These are phyloP conservation scores for Mucor racemosus DNA, from an alignment of 371 early-diverging fungal species.

Conservation along the genomic window DNA sequence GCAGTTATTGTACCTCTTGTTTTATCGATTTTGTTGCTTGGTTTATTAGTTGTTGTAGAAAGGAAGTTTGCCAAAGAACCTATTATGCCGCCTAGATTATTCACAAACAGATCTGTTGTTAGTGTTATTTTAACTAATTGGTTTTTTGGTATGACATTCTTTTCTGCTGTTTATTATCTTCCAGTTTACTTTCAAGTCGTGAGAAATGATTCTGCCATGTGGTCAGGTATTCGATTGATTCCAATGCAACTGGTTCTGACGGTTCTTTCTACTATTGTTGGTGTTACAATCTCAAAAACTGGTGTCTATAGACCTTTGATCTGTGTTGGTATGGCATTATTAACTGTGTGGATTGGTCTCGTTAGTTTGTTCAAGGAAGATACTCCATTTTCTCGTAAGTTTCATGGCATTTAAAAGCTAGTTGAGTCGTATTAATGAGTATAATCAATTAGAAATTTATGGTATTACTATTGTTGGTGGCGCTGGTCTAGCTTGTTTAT, in stretches of 20 bases:
- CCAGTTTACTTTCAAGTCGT: conserved; percentile 86
- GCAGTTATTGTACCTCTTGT: conserved; percentile 65
- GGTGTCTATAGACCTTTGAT: conserved; percentile 57
- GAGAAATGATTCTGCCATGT: conserved; percentile 52
- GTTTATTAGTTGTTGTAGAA: conserved; percentile 52
- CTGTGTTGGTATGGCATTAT: conserved; percentile 43
- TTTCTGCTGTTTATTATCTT: conserved; percentile 57
- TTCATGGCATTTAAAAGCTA: too few relatives aligned
- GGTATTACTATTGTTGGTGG: conserved; percentile 48
- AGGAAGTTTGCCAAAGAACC: conserved; percentile 57
- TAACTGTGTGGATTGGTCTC: conserved; percentile 42
- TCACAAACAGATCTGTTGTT: conserved; percentile 53
- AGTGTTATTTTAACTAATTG: conserved; percentile 53
- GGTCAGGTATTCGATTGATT: conserved; percentile 58
- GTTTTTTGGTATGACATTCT: conserved; percentile 63
- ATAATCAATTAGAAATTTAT: conserved; percentile 28
- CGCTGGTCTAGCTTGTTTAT: conserved; percentile 35
- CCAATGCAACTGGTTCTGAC: conserved; percentile 56
- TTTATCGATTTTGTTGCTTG: conserved; percentile 48
- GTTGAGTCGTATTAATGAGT: background rate
- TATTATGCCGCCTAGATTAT: conserved; percentile 60
- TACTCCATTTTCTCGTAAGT: conserved; percentile 36
- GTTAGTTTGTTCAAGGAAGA: conserved; percentile 33
- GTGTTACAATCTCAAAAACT: conserved; percentile 51
- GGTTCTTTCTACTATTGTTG: conserved; percentile 41